Evolutionary conservation across 176 grass and related monocot genomes (phyloP).

Genomic region (Zoysia pacifica): DNA sequence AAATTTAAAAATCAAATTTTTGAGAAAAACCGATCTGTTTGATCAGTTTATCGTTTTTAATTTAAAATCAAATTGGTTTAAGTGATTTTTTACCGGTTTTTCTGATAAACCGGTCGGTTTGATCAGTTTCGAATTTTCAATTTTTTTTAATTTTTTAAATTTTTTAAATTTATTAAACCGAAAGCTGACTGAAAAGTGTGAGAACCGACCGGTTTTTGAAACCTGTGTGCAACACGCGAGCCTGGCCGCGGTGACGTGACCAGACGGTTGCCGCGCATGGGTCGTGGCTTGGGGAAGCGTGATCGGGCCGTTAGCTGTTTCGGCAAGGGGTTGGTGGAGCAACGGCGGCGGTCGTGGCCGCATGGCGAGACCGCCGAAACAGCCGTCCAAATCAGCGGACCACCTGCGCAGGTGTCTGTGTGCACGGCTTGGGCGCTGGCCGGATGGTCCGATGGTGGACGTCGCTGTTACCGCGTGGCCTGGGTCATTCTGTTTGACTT

Average conservation of each 20-base stretch:
- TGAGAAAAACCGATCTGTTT: too few relatives aligned
- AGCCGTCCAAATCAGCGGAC: slow-evolving; percentile 25
- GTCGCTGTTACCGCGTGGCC: slow-evolving; percentile 30
- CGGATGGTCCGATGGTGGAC: neutral
- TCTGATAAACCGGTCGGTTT: too few relatives aligned
- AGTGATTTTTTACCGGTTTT: too few relatives aligned
- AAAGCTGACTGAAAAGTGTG: too few relatives aligned
- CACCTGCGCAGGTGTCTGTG: slow-evolving; percentile 11
- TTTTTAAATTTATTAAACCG: too few relatives aligned
- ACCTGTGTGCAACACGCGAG: neutral
- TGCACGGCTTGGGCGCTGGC: neutral
- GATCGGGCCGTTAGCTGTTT: slow-evolving; percentile 6
- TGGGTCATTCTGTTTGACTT: slow-evolving; percentile 3
- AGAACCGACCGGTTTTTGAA: too few relatives aligned
- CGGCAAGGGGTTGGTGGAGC: neutral
- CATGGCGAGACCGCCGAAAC: neutral
- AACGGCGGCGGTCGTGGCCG: slow-evolving; percentile 5
- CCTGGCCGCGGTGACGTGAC: neutral
- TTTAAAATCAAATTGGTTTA: too few relatives aligned
- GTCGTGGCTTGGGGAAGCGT: slow-evolving; percentile 16
- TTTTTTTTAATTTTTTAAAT: too few relatives aligned
- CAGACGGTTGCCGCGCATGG: neutral
- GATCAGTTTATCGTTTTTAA: too few relatives aligned
- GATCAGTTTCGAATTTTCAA: too few relatives aligned
- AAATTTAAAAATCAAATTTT: too few relatives aligned